Evolutionary conservation across 805 yeast species (phyloP).

Genomic region (Wickerhamiella slavikovae): DNA sequence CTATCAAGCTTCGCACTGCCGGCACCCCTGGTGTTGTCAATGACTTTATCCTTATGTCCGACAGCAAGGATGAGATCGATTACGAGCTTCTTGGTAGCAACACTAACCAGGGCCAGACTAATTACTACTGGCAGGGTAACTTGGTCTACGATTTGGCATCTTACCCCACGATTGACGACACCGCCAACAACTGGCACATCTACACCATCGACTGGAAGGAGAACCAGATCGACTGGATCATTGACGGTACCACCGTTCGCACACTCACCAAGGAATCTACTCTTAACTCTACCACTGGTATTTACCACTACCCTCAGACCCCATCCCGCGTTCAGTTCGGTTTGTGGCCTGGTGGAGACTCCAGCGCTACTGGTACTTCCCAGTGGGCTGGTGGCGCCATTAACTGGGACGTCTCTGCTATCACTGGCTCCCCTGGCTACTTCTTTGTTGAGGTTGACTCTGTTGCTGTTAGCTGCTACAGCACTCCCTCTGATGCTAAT

Average conservation of each 20-base stretch:
- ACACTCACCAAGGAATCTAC: constrained; percentile 39
- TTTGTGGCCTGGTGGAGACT: constrained; percentile 33
- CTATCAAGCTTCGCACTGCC: constrained; percentile 51
- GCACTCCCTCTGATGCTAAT: constrained; percentile 37
- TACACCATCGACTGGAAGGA: constrained; percentile 70
- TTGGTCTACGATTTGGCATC: constrained; percentile 41
- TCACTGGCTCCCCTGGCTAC: constrained; percentile 51
- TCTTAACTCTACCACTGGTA: constrained; percentile 30
- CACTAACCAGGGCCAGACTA: constrained; percentile 46
- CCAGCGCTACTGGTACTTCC: constrained; percentile 41
- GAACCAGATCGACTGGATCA: constrained; percentile 45
- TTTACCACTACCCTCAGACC: constrained; percentile 70
- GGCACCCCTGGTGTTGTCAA: constrained; percentile 64
- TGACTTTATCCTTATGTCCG: constrained; percentile 62
- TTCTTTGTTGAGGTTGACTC: constrained; percentile 45
- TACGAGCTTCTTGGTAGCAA: constrained; percentile 68
- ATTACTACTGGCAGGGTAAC: constrained; percentile 60
- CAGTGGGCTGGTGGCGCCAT: constrained; percentile 77
- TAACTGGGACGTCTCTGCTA: constrained; percentile 63
- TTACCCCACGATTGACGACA: constrained; percentile 23
- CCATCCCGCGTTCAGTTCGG: constrained; percentile 68
- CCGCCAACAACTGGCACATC: constrained; percentile 50
- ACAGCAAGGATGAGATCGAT: constrained; percentile 82
- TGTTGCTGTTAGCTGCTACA: constrained; percentile 47
- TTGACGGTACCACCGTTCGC: constrained; percentile 52